These are phyloP conservation scores for Elsinoe perseae DNA, from an alignment of 2,329 filamentous ascomycete genomes.

Conservation along the genomic window DNA sequence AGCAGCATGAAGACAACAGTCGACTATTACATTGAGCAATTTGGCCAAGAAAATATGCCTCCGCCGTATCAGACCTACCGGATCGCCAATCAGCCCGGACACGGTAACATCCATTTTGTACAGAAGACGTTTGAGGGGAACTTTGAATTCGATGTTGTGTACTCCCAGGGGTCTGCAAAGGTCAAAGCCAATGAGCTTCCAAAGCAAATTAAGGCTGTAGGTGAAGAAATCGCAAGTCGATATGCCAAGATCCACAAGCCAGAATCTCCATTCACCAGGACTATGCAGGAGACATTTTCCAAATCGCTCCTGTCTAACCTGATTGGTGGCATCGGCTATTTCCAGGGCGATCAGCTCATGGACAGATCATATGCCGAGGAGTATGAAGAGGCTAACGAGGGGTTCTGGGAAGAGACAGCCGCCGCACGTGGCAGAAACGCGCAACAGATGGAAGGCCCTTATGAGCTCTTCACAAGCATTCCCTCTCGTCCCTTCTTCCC, in stretches of 20 bases:
- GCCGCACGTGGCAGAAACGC: constrained; percentile 63
- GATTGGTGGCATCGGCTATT: constrained; percentile 89
- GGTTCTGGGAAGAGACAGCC: constrained; percentile 88
- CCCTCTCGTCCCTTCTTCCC: constrained; percentile 95
- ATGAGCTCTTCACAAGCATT: constrained; percentile 82
- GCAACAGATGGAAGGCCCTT: constrained; percentile 69
- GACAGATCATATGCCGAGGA: constrained; percentile 87
- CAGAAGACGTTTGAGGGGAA: constrained; percentile 86
- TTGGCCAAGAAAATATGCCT: constrained; percentile 59
- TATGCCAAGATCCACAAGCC: constrained; percentile 67
- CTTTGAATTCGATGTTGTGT: constrained; percentile 89
- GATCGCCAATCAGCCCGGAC: constrained; percentile 58
- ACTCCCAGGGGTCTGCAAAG: constrained; percentile 62
- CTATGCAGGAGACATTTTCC: constrained; percentile 70
- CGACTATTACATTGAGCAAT: constrained; percentile 51
- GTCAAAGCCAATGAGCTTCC: constrained; percentile 53
- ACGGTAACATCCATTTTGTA: constrained; percentile 76
- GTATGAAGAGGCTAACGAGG: constrained; percentile 91
- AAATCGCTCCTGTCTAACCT: constrained; percentile 92
- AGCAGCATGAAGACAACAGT: constrained; percentile 56
- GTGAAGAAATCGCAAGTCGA: constrained; percentile 62
- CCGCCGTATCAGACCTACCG: constrained; percentile 83
- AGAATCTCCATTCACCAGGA: constrained; percentile 62
- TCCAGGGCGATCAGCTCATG: constrained; percentile 78
- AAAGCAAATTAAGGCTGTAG: constrained; percentile 58